Evolutionary conservation across 73 alveolate genomes (phyloP).

Genomic region (Tetrahymena elliotti): DNA sequence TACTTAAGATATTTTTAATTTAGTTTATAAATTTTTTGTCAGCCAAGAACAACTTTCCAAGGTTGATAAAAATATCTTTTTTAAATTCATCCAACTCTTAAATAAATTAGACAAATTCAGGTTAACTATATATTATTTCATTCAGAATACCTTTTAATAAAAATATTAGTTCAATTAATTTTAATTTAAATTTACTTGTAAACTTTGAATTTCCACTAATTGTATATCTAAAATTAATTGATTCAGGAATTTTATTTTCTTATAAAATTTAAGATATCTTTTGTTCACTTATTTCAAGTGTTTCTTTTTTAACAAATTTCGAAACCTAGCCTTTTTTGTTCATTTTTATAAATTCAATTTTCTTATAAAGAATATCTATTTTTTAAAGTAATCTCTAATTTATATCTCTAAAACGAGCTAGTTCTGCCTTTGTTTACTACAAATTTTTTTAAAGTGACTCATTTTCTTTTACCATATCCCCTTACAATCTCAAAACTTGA

Average conservation of each 20-base stretch:
- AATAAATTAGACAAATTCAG: not conserved
- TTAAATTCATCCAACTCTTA: not conserved
- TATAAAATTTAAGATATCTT: not conserved
- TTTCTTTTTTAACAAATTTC: not conserved
- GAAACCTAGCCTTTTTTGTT: not conserved
- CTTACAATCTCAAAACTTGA: not conserved
- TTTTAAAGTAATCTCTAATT: not conserved
- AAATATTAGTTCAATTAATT: not conserved
- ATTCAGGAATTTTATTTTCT: not conserved
- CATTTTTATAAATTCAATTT: not conserved
- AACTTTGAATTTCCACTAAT: not conserved
- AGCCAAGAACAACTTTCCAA: not conserved
- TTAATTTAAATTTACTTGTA: not conserved
- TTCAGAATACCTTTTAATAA: not conserved
- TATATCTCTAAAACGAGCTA: not conserved
- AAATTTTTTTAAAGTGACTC: not conserved
- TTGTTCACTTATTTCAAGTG: not conserved
- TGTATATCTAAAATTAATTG: not conserved
- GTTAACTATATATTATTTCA: not conserved
- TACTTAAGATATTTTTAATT: not conserved
- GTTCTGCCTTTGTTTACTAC: not conserved
- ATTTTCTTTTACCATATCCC: not conserved
- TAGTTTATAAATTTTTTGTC: not conserved
- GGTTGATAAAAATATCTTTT: not conserved
- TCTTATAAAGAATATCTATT: not conserved